Evolutionary conservation across 2,329 filamentous ascomycete species (phyloP).

Genomic region (Cercospora canescens): DNA sequence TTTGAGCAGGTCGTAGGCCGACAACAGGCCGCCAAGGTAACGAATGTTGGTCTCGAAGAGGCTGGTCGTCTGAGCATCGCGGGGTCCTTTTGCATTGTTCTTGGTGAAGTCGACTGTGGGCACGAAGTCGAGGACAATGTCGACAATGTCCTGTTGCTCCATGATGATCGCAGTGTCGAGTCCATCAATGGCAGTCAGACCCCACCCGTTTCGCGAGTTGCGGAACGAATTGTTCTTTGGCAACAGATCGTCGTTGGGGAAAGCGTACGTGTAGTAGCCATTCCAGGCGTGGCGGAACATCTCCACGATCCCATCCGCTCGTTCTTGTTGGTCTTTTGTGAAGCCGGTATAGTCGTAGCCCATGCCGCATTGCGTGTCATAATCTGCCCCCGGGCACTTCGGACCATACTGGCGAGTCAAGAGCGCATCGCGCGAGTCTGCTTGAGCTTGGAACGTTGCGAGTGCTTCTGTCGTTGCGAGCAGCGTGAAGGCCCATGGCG

Average conservation of each 20-base stretch:
- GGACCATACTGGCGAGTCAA: background rate
- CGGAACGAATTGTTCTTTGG: slow-evolving; percentile 65
- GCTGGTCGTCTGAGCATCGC: slow-evolving; percentile 44
- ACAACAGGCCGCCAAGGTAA: slow-evolving; percentile 78
- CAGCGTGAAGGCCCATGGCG: background rate
- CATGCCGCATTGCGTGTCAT: slow-evolving; percentile 16
- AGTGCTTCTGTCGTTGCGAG: background rate
- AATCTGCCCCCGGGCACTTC: background rate
- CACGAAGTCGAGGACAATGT: slow-evolving; percentile 70
- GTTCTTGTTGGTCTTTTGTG: slow-evolving; percentile 21
- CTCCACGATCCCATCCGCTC: slow-evolving; percentile 63
- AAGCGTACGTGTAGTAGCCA: slow-evolving; percentile 43
- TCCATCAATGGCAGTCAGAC: slow-evolving; percentile 78
- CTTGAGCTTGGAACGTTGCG: background rate
- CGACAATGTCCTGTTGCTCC: slow-evolving; percentile 66
- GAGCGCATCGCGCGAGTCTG: background rate
- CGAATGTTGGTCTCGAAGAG: slow-evolving; percentile 91
- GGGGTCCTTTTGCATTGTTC: slow-evolving; percentile 36
- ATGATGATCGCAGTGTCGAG: slow-evolving; percentile 79
- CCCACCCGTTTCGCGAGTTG: slow-evolving; percentile 81
- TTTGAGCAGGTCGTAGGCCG: slow-evolving; percentile 71
- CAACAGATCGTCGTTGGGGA: slow-evolving; percentile 61
- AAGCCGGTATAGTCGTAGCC: slow-evolving; percentile 21
- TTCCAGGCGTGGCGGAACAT: slow-evolving; percentile 71
- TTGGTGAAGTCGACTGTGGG: slow-evolving; percentile 68